These are phyloP conservation scores for Eimeria sp. DNA, from an alignment of 169 alveolate genomes.

Conservation along the genomic window DNA sequence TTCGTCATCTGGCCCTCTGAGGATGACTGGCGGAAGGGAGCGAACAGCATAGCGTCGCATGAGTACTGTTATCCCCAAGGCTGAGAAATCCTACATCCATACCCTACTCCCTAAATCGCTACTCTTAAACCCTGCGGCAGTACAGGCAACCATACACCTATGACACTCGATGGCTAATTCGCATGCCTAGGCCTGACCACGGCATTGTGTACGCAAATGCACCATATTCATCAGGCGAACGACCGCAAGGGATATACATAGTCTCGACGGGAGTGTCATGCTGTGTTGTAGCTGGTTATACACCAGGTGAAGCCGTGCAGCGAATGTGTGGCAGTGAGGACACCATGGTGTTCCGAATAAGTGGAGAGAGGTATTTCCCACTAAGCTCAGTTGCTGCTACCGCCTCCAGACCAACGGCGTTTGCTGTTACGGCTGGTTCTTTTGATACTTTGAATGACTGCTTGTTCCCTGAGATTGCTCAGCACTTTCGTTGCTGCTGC, in stretches of 20 bases:
- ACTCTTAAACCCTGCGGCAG: background rate
- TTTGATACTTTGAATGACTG: background rate
- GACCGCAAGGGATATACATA: constrained; percentile 61
- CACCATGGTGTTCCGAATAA: constrained; percentile 75
- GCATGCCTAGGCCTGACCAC: constrained; percentile 8
- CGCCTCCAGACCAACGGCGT: constrained; percentile 19
- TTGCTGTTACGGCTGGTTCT: background rate
- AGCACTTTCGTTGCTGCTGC: background rate
- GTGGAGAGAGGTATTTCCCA: constrained; percentile 67
- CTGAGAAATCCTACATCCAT: constrained; percentile 52
- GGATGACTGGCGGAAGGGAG: constrained; percentile 46
- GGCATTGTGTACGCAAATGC: constrained; percentile 77
- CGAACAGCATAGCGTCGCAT: constrained; percentile 32
- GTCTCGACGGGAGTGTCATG: constrained; percentile 16
- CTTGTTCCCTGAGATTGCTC: background rate
- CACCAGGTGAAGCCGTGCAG: constrained; percentile 42
- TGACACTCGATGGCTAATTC: no score
- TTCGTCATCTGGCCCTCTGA: constrained; percentile 57
- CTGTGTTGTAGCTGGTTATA: constrained; percentile 40
- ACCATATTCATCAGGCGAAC: constrained; percentile 9
- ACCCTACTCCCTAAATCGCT: background rate
- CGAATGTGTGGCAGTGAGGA: constrained; percentile 61
- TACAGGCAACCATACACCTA: background rate
- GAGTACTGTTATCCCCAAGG: constrained; percentile 53
- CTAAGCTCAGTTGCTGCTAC: constrained; percentile 30